Evolutionary conservation across 768 basidiomycete species (phyloP).

Genomic region (Lentinula lateritia): DNA sequence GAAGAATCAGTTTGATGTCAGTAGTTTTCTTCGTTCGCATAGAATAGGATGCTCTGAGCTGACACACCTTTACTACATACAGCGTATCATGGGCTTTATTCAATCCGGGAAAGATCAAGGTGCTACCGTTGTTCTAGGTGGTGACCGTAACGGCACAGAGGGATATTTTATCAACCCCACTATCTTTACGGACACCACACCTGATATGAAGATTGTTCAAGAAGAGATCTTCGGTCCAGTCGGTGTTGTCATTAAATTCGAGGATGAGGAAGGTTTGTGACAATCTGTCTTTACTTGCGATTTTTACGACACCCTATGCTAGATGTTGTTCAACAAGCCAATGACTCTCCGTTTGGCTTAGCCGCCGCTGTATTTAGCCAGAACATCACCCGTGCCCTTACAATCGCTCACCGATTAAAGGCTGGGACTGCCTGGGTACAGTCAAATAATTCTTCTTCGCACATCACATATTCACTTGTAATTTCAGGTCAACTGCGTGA

Average conservation of each 20-base stretch:
- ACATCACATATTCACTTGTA: background rate
- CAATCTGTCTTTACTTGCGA: background rate
- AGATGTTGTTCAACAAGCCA: constrained; percentile 69
- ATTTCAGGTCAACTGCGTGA: constrained; percentile 42
- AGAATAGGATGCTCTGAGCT: background rate
- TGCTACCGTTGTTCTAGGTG: constrained; percentile 58
- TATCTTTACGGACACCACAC: constrained; percentile 55
- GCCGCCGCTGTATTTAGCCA: constrained; percentile 84
- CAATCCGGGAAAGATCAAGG: constrained; percentile 62
- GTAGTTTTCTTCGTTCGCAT: background rate
- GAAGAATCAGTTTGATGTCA: constrained; percentile 63
- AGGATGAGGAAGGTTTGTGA: constrained; percentile 37
- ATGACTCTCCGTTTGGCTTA: constrained; percentile 84
- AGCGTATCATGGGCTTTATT: constrained; percentile 72
- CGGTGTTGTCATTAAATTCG: constrained; percentile 63
- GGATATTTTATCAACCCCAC: constrained; percentile 68
- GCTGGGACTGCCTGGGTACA: constrained; percentile 77
- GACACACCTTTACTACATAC: background rate
- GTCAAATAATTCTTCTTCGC: background rate
- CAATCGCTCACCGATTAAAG: constrained; percentile 66
- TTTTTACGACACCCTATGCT: constrained; percentile 33
- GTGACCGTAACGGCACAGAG: constrained; percentile 46
- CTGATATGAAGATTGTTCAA: constrained; percentile 62
- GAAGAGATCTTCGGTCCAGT: constrained; percentile 78
- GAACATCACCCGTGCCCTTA: constrained; percentile 69